phyloP scores from a whole-genome alignment of 768 basidiomycete species.

The Lactifluus rugatus region DNA sequence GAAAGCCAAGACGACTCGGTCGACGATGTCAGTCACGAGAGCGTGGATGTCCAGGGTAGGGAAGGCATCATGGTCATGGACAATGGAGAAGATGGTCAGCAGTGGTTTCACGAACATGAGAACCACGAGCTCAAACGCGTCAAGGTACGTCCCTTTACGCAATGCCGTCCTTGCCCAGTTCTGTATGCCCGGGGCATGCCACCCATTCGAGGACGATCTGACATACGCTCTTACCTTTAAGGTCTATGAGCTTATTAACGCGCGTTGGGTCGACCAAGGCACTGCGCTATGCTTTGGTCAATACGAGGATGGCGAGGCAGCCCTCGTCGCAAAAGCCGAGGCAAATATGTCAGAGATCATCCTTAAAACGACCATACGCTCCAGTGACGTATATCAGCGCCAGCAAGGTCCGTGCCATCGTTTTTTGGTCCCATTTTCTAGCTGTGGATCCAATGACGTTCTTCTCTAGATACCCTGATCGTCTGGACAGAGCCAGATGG shows the following conservation, averaged over 20 bases:
- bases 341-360: conserved; percentile 61
- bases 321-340: conserved; percentile 79
- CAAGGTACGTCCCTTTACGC: conserved; percentile 43
- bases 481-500: conserved; percentile 98
- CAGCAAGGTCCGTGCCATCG: conserved; percentile 58
- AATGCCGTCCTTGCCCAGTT: not conserved
- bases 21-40: conserved; percentile 13
- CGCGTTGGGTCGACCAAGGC: conserved; percentile 91
- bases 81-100: conserved; percentile 43
- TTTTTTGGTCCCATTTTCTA: not conserved
- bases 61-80: conserved; percentile 31
- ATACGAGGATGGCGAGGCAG: conserved; percentile 68
- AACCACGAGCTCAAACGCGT: conserved; percentile 74
- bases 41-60: conserved; percentile 39
- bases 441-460: not conserved
- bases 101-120: conserved; percentile 54
- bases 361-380: conserved; percentile 70
- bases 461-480: conserved; percentile 76
- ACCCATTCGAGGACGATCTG: conserved; percentile 17
- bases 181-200: conserved; percentile 19
- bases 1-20: conserved; percentile 13
- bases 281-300: conserved; percentile 95
- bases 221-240: conserved; percentile 27
- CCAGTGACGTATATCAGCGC: conserved; percentile 76
- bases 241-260: conserved; percentile 91